Base-by-base conservation (phyloP, 176 grass and related monocot genomes). In the Musa schizocarpa region DNA sequence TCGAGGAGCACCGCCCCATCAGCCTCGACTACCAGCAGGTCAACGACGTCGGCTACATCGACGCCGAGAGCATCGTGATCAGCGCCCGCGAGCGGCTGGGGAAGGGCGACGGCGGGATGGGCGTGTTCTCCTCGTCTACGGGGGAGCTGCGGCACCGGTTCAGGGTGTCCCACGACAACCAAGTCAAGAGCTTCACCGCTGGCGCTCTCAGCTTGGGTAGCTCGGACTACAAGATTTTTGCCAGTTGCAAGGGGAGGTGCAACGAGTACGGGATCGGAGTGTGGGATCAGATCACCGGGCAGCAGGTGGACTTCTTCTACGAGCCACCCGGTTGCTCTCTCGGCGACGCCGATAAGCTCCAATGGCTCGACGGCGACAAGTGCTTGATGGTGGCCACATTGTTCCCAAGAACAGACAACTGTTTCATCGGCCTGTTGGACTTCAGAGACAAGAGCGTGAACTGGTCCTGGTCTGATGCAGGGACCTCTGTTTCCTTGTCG, bases 181-280 rank as follows among this genome's bases (percentile, higher is more conserved):
- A 91, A 81, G 69, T 17, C 53, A 98, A 93, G 83, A 87, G 82
- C 50, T 98, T 98, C 84, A 93, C 90, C 12, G 94, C 90, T 12
- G 90, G 94, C 51, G 94, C 94, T 12, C 80, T 98, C 73, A 85
- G 81, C 23, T 83, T 93, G 79, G 74, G 82, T 17, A 48, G 61
- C 3, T 24, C 76, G 1, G 84, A 87, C 53, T 8, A 63, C 49
- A 88, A 74, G 53, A 75, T 98, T 64, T 98, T 93, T 74, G 82
- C 88, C 52, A 93, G 94, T 77, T 98, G 94, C 80, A 98, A 93
- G 81, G 94, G 94, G 2, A 54, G 94, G 12, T 72, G 92, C 63
- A 98, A 98, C 74, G 94, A 98, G 94, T 85, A 98, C 61, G 94
- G 94, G 51, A 73, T 93, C 67, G 90, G 90, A 49, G 82, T 98